Percentiles rank a stretch among this genome's conserved stretches.
These are phyloP conservation scores for Rhodocollybia butyracea DNA, from an alignment of 768 basidiomycete genomes.

Conservation along the genomic window DNA sequence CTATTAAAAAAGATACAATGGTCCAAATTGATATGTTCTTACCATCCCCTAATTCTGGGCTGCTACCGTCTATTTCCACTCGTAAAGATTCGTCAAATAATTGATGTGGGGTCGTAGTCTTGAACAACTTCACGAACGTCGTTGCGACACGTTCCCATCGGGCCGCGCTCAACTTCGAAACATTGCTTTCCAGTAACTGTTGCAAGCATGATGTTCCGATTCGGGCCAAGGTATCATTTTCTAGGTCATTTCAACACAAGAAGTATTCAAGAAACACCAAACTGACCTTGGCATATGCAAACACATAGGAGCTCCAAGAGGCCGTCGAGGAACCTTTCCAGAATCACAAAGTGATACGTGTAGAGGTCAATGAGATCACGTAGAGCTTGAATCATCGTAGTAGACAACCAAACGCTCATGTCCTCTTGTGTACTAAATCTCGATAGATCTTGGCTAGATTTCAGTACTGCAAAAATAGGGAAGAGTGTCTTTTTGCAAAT, in stretches of 20 bases:
- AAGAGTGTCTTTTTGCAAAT: conserved; percentile 94
- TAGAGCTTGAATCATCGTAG: conserved; percentile 97
- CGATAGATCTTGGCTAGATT: conserved; percentile 87
- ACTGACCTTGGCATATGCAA: conserved; percentile 96
- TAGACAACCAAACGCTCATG: conserved; percentile 99
- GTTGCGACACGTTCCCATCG: conserved; percentile 92
- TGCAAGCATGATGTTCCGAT: conserved; percentile 98
- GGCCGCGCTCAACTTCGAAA: conserved; percentile 74
- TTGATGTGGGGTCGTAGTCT: conserved; percentile 96
- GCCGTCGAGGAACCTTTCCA: conserved; percentile 91
- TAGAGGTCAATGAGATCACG: conserved; percentile 94
- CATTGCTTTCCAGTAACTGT: conserved; percentile 91
- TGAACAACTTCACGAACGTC: conserved; percentile 94
- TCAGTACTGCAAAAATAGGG: conserved; percentile 96
- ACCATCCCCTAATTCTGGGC: conserved; percentile 51
- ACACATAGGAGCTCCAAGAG: conserved; percentile 89
- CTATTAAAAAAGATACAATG: neutral
- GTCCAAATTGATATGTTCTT: neutral
- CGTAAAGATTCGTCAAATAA: conserved; percentile 91
- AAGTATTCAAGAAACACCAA: neutral
- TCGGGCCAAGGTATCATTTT: conserved; percentile 95
- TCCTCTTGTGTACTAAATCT: conserved; percentile 96
- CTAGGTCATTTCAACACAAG: conserved; percentile 37
- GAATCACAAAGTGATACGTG: conserved; percentile 88
- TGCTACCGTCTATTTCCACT: conserved; percentile 69